Percentiles rank a stretch among this genome's conserved stretches.
Evolutionary conservation across 495 filamentous ascomycete genomes (phyloP).

Genomic region (Aspergillus heteromorphus): DNA sequence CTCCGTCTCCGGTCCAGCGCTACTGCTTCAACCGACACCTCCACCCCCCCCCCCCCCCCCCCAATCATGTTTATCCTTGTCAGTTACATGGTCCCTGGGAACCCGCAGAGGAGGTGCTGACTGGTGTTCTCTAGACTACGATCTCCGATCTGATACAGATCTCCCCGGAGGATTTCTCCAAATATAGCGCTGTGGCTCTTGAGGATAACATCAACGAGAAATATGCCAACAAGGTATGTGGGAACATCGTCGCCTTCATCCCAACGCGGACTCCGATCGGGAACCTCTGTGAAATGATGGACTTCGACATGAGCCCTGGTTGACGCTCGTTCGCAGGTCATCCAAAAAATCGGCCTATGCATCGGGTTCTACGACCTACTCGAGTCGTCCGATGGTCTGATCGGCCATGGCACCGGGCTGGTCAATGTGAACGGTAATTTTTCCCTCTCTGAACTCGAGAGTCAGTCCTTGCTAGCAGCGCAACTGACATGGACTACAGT

Average conservation of each 20-base stretch:
- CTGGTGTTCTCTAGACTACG: constrained; percentile 44
- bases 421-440: constrained; percentile 83
- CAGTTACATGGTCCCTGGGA: constrained; percentile 1
- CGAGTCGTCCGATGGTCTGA: constrained; percentile 81
- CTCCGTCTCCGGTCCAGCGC: not conserved
- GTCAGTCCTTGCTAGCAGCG: not conserved
- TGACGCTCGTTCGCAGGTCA: constrained; percentile 36
- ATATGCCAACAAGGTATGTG: constrained; percentile 80
- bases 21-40: not conserved
- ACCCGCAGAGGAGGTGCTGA: constrained; percentile 10
- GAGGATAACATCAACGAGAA: constrained; percentile 94
- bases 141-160: constrained; percentile 92
- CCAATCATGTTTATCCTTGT: constrained; percentile 54
- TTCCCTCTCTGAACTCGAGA: not conserved
- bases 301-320: not conserved
- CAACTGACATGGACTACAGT: constrained; percentile 44
- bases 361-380: constrained; percentile 86
- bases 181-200: constrained; percentile 69
- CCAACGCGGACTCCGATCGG: too few relatives aligned
- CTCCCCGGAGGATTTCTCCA: constrained; percentile 75
- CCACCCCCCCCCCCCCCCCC: too few relatives aligned
- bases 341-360: constrained; percentile 82
- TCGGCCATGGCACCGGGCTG: constrained; percentile 82
- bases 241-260: not conserved
- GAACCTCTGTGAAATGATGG: too few relatives aligned